Percentiles rank a stretch among this genome's conserved stretches.
These are phyloP conservation scores for Lithocarpus polystachyus DNA, from an alignment of 306 rosid genomes.

Conservation along the genomic window DNA sequence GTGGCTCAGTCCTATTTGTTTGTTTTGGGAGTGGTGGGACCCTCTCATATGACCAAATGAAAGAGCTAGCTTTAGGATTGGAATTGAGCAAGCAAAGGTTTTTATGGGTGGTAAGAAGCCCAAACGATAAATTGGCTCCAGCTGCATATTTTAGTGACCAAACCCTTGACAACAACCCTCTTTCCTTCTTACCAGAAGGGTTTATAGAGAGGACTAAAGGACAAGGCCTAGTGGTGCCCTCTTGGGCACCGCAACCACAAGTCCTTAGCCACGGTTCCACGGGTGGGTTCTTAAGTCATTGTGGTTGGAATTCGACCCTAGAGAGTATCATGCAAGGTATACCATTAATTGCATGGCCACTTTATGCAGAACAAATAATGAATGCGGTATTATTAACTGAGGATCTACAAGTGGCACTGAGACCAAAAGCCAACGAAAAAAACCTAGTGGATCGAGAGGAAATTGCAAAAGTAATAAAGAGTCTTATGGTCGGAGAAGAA, in stretches of 20 bases:
- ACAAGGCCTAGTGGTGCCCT: slow-evolving; percentile 22
- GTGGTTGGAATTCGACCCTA: slow-evolving; percentile 32
- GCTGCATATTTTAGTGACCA: slow-evolving; percentile 10
- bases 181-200: slow-evolving; percentile 10
- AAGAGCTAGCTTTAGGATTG: slow-evolving; percentile 33
- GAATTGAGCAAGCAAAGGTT: slow-evolving; percentile 17
- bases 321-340: slow-evolving; percentile 20
- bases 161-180: not conserved
- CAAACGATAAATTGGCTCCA: not conserved
- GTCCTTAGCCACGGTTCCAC: slow-evolving; percentile 19
- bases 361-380: slow-evolving; percentile 28
- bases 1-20: slow-evolving; percentile 14
- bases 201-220: slow-evolving; percentile 26
- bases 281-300: slow-evolving; percentile 30
- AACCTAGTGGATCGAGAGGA: slow-evolving; percentile 34
- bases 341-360: slow-evolving; percentile 32
- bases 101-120: slow-evolving; percentile 28
- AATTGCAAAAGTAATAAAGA: slow-evolving; percentile 17
- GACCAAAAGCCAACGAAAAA: slow-evolving; percentile 12
- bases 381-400: slow-evolving; percentile 19
- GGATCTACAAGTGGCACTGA: slow-evolving; percentile 24
- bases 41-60: slow-evolving; percentile 22
- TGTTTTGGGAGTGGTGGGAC: slow-evolving; percentile 43
- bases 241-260: slow-evolving; percentile 29
- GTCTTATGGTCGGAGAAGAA: slow-evolving; percentile 29